Evolutionary conservation across 1,284 basidiomycete species (phyloP).

Genomic region (Ceratorhiza oryzae-sativae): DNA sequence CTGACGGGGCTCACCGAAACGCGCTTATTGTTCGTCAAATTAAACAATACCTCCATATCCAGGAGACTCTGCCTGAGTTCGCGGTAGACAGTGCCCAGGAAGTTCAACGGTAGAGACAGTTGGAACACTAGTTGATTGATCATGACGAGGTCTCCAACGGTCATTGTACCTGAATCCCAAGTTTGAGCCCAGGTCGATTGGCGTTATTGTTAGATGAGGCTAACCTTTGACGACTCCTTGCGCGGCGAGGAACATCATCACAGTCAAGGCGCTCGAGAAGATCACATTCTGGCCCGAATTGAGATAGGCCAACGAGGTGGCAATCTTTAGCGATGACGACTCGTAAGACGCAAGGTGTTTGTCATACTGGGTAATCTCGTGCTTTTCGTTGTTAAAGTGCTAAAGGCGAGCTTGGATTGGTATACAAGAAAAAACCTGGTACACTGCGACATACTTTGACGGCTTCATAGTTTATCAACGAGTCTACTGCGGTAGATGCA

Average conservation of each 20-base stretch:
- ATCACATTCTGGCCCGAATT: conserved; percentile 98
- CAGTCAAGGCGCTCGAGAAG: conserved; percentile 90
- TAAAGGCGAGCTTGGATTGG: conserved; percentile 50
- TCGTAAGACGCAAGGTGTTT: conserved; percentile 88
- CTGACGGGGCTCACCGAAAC: conserved; percentile 59
- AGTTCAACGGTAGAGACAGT: conserved; percentile 93
- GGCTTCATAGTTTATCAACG: conserved; percentile 96
- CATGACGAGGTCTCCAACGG: conserved; percentile 97
- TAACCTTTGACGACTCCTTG: conserved; percentile 90
- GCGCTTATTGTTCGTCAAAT: conserved; percentile 84
- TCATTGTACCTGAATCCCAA: conserved; percentile 84
- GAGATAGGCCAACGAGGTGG: conserved; percentile 89
- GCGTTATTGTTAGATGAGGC: conserved; percentile 38
- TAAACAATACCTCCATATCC: conserved; percentile 97
- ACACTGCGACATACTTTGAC: conserved; percentile 74
- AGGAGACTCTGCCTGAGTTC: conserved; percentile 94
- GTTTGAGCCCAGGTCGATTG: not conserved
- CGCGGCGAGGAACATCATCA: conserved; percentile 96
- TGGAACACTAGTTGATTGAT: conserved; percentile 99
- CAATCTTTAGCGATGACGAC: conserved; percentile 91
- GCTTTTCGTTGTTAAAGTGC: conserved; percentile 97
- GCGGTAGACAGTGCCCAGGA: conserved; percentile 95
- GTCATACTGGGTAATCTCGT: conserved; percentile 92
- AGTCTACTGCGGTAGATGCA: conserved; percentile 92
- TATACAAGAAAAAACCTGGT: not conserved